Base-by-base conservation (phyloP, 805 yeast genomes). In the Metschnikowia baotianmanensis region DNA sequence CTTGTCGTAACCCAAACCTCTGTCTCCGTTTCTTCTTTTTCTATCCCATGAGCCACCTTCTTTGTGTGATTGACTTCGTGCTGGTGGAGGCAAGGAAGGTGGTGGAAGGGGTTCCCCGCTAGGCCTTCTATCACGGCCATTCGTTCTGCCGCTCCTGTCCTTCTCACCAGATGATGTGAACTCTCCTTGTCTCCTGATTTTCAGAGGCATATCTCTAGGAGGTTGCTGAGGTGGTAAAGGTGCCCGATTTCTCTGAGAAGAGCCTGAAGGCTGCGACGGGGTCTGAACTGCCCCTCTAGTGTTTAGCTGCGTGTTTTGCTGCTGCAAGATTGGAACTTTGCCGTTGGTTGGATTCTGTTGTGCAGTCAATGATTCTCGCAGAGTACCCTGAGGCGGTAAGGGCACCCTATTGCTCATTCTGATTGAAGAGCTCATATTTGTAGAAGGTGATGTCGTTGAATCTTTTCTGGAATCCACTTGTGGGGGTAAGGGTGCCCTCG, bases 1-100 rank as follows among this genome's bases (percentile, higher is more conserved):
- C 41, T 66, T 66, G 31, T 62, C 66, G 38, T 58, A 55, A 5
- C 51, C 47, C 25, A 57, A 46, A n/a, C 53, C 52, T n/a, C 49
- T 49, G 30, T 45, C 47, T 15, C 62, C 67, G 35, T 36, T 42
- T 31, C 54, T 53, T 39, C 67, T 47, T 38, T 63, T 62, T 28
- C 51, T 35, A 21, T 38, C 36, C 18, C 34, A 31, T n/a, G 24
- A 22, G 4, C 15, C 40, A 21, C 27, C 34, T 5, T 23, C 36
- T 1, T 17, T 42, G 30, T 11, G 38, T 25, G 15, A 38, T 35
- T 31, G 43, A 24, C 25, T 34, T 20, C 25, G 36, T 13, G 40
- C 30, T n/a, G 52, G 54, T 6, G 51, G 53, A 12, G 47, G 49
- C 28, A 45, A 21, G 11, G 43, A 24, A 8, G 55, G 52, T 6